Conservation (phyloP, 2,329 filamentous ascomycete genomes). For the Claviceps quebecensis region DNA sequence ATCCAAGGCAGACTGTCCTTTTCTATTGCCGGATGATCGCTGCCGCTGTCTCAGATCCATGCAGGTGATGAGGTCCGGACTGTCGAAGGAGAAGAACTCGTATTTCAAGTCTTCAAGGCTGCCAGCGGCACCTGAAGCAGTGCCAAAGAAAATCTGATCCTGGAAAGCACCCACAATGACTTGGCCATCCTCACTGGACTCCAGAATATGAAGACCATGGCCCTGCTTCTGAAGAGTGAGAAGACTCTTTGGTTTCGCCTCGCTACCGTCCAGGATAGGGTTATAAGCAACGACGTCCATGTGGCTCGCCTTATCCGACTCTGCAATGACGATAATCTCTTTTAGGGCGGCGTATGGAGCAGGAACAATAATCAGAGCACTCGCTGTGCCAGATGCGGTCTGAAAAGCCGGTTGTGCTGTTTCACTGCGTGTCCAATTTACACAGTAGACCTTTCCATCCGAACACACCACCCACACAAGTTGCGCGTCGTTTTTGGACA, state of each 20-base stretch:
- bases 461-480: slow-evolving; percentile 47
- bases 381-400: slow-evolving; percentile 27
- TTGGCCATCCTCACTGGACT: slow-evolving; percentile 38
- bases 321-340: slow-evolving; percentile 35
- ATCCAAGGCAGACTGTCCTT: slow-evolving; percentile 14
- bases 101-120: slow-evolving; percentile 24
- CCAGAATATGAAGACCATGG: slow-evolving; percentile 27
- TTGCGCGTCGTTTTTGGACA: slow-evolving; percentile 26
- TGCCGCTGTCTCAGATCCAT: slow-evolving; percentile 43
- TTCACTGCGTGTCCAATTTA: slow-evolving; percentile 42
- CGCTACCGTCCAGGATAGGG: slow-evolving; percentile 13
- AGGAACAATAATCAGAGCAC: slow-evolving; percentile 30
- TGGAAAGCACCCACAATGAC: slow-evolving; percentile 34
- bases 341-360: slow-evolving; percentile 18
- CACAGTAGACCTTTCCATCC: slow-evolving; percentile 40
- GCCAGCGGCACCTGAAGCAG: slow-evolving; percentile 11
- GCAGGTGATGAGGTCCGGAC: slow-evolving; percentile 50
- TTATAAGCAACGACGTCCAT: slow-evolving; percentile 33
- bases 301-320: slow-evolving; percentile 23
- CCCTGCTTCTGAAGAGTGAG: slow-evolving; percentile 23
- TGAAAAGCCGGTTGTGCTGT: slow-evolving; percentile 28
- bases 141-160: slow-evolving; percentile 23
- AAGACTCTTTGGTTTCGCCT: slow-evolving; percentile 20
- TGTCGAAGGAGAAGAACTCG: slow-evolving; percentile 44
- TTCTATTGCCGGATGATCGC: slow-evolving; percentile 11